Percentiles rank a stretch among this genome's conserved stretches.
Conservation (phyloP, 306 rosid genomes). For the Trichosanthes cucumerina region DNA sequence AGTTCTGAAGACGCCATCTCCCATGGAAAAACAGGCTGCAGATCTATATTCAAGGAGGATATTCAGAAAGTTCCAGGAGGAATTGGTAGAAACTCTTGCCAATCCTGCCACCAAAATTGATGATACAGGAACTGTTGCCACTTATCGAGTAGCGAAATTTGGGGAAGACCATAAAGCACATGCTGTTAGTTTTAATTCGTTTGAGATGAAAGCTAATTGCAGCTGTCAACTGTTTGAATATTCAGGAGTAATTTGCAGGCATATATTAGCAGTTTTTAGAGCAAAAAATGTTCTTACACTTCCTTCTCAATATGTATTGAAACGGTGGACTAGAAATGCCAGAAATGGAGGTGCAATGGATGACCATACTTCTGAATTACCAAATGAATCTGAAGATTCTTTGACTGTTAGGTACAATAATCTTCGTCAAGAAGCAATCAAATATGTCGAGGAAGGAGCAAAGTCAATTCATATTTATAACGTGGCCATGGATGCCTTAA, state of each 20-base stretch:
- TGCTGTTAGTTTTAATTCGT: constrained; percentile 48
- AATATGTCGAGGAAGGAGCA: constrained; percentile 86
- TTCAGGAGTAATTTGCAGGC: constrained; percentile 84
- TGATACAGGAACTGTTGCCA: constrained; percentile 59
- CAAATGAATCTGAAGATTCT: constrained; percentile 42
- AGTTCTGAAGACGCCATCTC: constrained; percentile 71
- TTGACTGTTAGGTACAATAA: constrained; percentile 50
- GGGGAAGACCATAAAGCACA: constrained; percentile 68
- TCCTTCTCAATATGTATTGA: constrained; percentile 71
- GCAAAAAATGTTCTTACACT: constrained; percentile 77
- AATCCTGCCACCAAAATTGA: constrained; percentile 73
- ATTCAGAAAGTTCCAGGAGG: constrained; percentile 79
- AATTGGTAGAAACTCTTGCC: constrained; percentile 84
- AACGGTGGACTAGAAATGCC: constrained; percentile 84
- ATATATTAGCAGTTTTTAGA: constrained; percentile 68
- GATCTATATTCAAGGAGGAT: constrained; percentile 61
- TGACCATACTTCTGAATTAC: constrained; percentile 37
- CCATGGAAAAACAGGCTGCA: constrained; percentile 93
- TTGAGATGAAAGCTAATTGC: constrained; percentile 71
- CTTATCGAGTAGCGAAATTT: constrained; percentile 81
- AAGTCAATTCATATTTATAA: constrained; percentile 70
- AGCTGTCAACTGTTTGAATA: constrained; percentile 86
- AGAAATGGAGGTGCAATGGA: constrained; percentile 46
- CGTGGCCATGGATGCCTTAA: constrained; percentile 74
- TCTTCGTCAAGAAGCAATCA: constrained; percentile 81